A percentile compares a stretch with the other conserved stretches of the same genome.
Evolutionary conservation across 2,329 filamentous ascomycete genomes (phyloP).

Genomic region (Microdochium trichocladiopsis): DNA sequence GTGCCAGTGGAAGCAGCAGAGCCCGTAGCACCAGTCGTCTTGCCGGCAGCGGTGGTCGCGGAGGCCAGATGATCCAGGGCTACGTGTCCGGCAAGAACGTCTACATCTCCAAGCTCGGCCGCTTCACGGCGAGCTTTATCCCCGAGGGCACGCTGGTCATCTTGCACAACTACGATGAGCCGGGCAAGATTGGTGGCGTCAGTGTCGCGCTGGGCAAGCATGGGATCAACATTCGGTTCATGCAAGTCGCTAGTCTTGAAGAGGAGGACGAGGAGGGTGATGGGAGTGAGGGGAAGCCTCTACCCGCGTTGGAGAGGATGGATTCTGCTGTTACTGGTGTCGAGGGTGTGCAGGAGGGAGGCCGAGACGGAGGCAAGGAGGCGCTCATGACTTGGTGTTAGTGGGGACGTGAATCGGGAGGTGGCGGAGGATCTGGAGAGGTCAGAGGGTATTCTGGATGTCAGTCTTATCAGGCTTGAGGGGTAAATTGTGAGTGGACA

Average conservation of each 20-base stretch:
- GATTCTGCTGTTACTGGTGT: slow-evolving; percentile 11
- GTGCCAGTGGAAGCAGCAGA: slow-evolving; percentile 31
- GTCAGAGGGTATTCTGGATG: slow-evolving; percentile 47
- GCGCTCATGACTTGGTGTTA: slow-evolving; percentile 77
- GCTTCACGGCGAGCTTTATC: slow-evolving; percentile 67
- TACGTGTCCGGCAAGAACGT: slow-evolving; percentile 57
- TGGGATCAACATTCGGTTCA: slow-evolving; percentile 72
- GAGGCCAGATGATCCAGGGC: slow-evolving; percentile 44
- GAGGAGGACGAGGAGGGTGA: slow-evolving; percentile 6
- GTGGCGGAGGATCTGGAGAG: slow-evolving; percentile 40
- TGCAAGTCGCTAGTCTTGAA: slow-evolving; percentile 59
- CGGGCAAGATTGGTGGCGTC: slow-evolving; percentile 76
- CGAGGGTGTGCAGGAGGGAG: slow-evolving; percentile 11
- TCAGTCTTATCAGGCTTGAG: slow-evolving; percentile 40
- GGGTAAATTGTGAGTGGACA: slow-evolving; percentile 13
- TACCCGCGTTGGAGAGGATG: slow-evolving; percentile 5
- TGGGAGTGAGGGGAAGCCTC: slow-evolving; percentile 11
- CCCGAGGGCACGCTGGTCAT: slow-evolving; percentile 71
- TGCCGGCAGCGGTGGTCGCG: slow-evolving; percentile 19
- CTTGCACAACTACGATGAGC: slow-evolving; percentile 73
- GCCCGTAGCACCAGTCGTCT: slow-evolving; percentile 36
- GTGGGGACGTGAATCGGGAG: slow-evolving; percentile 53
- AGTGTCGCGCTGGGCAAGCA: slow-evolving; percentile 63
- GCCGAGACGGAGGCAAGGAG: slow-evolving; percentile 44
- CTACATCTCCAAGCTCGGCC: slow-evolving; percentile 66